These are phyloP conservation scores for Kluyveromyces sp. DNA, from an alignment of 1,139 yeast genomes.

Conservation along the genomic window DNA sequence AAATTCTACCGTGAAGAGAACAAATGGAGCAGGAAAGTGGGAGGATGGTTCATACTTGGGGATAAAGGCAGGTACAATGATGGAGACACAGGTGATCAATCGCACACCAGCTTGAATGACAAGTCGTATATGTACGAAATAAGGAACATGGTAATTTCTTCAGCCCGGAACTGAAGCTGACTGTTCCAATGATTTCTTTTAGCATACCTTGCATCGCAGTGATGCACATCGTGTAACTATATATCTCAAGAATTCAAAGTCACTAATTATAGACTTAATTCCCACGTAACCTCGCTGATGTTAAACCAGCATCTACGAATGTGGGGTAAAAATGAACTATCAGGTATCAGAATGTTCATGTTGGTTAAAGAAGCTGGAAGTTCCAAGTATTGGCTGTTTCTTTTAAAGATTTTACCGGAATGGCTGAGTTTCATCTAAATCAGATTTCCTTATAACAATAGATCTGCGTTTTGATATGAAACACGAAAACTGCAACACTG, in stretches of 20 bases:
- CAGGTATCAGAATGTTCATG: too few species aligned
- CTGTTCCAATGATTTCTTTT: neutral
- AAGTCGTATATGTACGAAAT: constrained; percentile 30
- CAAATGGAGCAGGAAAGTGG: constrained; percentile 28
- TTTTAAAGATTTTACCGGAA: neutral
- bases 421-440: neutral
- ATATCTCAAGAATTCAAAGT: neutral
- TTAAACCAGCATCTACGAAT: too few species aligned
- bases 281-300: too few species aligned
- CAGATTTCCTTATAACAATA: neutral
- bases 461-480: neutral
- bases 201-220: neutral
- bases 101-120: constrained; percentile 14
- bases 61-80: constrained; percentile 8
- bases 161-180: constrained; percentile 19
- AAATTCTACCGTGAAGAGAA: constrained; percentile 31
- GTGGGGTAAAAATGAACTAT: too few species aligned
- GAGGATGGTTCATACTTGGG: constrained; percentile 28
- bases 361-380: too few species aligned
- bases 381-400: too few species aligned
- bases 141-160: constrained; percentile 31
- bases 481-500: neutral
- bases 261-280: too few species aligned
- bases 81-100: constrained; percentile 9
- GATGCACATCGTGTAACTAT: neutral